Conservation (phyloP, 1,139 yeast genomes). For the Sugiyamaella paludigena region DNA sequence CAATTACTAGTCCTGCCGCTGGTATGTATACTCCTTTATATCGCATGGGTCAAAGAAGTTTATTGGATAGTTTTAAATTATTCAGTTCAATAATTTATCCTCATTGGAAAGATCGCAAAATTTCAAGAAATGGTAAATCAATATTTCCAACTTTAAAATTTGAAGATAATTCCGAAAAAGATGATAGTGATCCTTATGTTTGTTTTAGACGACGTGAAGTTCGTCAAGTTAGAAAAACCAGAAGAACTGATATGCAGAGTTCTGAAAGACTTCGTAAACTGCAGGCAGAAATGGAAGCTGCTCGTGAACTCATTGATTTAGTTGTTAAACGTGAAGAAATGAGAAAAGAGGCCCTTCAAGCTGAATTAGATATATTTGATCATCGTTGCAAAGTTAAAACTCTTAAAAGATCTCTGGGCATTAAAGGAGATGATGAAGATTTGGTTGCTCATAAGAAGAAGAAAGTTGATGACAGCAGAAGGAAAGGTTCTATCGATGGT, state of each 20-base stretch:
- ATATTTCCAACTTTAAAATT: constrained; percentile 75
- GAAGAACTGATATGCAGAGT: constrained; percentile 90
- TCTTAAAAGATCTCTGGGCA: constrained; percentile 69
- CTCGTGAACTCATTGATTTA: constrained; percentile 64
- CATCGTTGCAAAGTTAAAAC: constrained; percentile 68
- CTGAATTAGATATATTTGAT: constrained; percentile 64
- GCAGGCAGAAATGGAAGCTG: constrained; percentile 73
- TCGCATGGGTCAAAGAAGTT: constrained; percentile 40
- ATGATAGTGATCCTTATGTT: constrained; percentile 91
- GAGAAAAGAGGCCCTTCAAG: constrained; percentile 55
- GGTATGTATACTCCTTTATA: constrained; percentile 16
- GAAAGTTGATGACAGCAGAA: constrained; percentile 40
- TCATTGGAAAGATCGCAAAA: constrained; percentile 78
- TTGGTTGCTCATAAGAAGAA: constrained; percentile 76
- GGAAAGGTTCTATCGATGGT: constrained; percentile 16
- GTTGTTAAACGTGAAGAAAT: constrained; percentile 74
- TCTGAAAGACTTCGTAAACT: constrained; percentile 77
- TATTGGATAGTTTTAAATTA: constrained; percentile 53
- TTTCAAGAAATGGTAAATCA: constrained; percentile 65
- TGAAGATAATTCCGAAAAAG: constrained; percentile 86
- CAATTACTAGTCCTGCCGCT: constrained; percentile 14
- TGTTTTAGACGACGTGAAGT: constrained; percentile 95
- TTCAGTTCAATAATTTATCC: constrained; percentile 72
- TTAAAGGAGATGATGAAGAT: constrained; percentile 83
- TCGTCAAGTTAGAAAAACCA: constrained; percentile 92